Evolutionary conservation across 2,329 filamentous ascomycete species (phyloP), one percentile per base, ranked within the genome.

Genomic region (Aspergillus unguis): DNA sequence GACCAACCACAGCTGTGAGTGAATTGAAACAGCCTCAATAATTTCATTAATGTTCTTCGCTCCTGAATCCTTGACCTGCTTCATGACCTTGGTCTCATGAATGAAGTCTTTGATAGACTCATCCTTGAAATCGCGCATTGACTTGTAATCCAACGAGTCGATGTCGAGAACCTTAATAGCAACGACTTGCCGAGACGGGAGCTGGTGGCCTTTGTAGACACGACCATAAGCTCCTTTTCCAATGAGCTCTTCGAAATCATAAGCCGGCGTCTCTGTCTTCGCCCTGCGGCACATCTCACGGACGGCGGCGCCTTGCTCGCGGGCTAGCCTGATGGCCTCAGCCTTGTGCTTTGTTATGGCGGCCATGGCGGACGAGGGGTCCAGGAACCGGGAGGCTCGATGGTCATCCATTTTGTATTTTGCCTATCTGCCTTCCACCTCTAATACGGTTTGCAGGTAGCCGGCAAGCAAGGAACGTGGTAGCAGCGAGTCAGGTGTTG

Each of bases 1-100:
- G 50, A 86, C 77, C 56, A 86, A 79, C 84, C 84, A 86, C 25
- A 86, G 71, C 60, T 86, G 82, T 47, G 81, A 82, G 59, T 85
- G 82, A 25, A 85, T 78, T 3, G 82, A 79, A 41, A 85, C 80
- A 0, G 84, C 83, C 60, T 86, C 83, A 56, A 84, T 81, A 37
- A 86, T 77, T 54, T 81, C 77, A 55, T 86, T 86, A 60, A 86
- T 80, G 53, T 85, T 85, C 57, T 79, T 78, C 2, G 83, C 83
- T 36, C 78, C 80, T 53, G 80, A 79, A 58, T 85, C 82, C 62
- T 83, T 81, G 7, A 85, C 76, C 61, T 85, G 81, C 58, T 82
- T 79, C 61, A 86, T 75, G 25, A 85, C 82, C 44, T 77, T 80
- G 40, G 84, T 85, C 64, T 86, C 84, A 55, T 83, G 81, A 50